Conservation (phyloP, 1,284 basidiomycete genomes). For the Ustilago sp. region DNA sequence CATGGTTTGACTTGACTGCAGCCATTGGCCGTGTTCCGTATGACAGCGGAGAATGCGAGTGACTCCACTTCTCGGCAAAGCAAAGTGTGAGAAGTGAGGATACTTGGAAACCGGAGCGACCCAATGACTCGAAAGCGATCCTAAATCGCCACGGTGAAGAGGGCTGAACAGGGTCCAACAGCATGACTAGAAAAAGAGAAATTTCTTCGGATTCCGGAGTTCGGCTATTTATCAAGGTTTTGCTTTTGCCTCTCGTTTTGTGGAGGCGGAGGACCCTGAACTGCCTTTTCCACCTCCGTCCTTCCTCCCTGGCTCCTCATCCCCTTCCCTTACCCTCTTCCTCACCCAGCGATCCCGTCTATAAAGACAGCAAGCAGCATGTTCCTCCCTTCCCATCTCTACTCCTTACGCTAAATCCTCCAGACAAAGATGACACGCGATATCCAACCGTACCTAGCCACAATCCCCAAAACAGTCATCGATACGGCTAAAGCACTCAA, state of each 20-base stretch:
- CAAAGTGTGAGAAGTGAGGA: not conserved
- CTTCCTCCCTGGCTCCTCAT: not conserved
- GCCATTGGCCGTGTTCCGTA: not conserved
- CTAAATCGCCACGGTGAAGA: not conserved
- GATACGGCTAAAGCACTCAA: conserved; percentile 46
- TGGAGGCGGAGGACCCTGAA: not conserved
- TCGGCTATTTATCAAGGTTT: conserved; percentile 9
- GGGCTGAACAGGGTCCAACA: not conserved
- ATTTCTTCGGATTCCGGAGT: conserved; percentile 17
- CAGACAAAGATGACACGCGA: conserved; percentile 9
- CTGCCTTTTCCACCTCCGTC: not conserved
- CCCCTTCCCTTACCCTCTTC: not conserved
- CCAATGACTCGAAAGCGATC: conserved; percentile 10
- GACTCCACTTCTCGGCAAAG: not conserved
- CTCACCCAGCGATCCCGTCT: not conserved
- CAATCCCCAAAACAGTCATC: conserved; percentile 63
- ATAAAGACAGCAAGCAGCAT: not conserved
- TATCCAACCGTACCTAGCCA: conserved; percentile 28
- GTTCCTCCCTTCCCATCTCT: not conserved
- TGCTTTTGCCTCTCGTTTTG: not conserved
- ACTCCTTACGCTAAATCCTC: not conserved
- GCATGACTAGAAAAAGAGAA: not conserved
- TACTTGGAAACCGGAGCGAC: not conserved
- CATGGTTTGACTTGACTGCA: not conserved
- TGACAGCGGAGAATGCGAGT: not conserved